phyloP scores from a whole-genome alignment of 192 early-diverging fungal genomes.

The Coemansia sp. region DNA sequence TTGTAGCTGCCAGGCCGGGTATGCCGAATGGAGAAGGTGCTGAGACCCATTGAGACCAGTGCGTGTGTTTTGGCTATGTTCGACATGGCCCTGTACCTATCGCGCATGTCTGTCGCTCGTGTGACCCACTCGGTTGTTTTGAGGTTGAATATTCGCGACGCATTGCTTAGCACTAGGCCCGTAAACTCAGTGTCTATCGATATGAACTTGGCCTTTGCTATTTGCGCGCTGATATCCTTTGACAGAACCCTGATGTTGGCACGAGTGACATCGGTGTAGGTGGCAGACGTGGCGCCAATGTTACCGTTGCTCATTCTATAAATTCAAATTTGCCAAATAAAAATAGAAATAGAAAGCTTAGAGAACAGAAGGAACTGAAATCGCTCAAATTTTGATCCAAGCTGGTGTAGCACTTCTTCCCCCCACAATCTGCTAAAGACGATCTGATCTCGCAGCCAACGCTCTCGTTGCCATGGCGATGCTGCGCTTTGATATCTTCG shows the following conservation, averaged over 20 bases:
- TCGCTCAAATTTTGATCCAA: not conserved
- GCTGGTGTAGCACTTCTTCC: not conserved
- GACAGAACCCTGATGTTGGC: slow-evolving; percentile 61
- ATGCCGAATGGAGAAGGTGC: slow-evolving; percentile 35
- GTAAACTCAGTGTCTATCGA: slow-evolving; percentile 93
- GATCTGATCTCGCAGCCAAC: slow-evolving; percentile 12
- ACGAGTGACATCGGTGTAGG: slow-evolving; percentile 72
- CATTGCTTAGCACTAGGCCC: slow-evolving; percentile 66
- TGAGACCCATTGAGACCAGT: slow-evolving; percentile 83
- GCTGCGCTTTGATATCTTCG: not conserved
- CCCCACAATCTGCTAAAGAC: not conserved
- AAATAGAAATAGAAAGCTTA: not conserved
- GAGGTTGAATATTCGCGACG: slow-evolving; percentile 30
- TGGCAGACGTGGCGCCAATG: slow-evolving; percentile 26
- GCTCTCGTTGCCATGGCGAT: not conserved
- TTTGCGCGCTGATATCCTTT: slow-evolving; percentile 50
- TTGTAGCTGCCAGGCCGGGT: slow-evolving; percentile 62
- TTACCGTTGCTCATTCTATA: slow-evolving; percentile 10
- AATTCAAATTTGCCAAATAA: slow-evolving; percentile 6
- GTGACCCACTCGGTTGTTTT: slow-evolving; percentile 48
- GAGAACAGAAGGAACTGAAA: not conserved
- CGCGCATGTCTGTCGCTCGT: slow-evolving; percentile 71
- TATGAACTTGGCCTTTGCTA: slow-evolving; percentile 70
- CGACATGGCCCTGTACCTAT: slow-evolving; percentile 77
- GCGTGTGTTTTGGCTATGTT: slow-evolving; percentile 77